Evolutionary conservation across 139 green algal species (phyloP).

Genomic region (Chlamydomonas schloesseri): DNA sequence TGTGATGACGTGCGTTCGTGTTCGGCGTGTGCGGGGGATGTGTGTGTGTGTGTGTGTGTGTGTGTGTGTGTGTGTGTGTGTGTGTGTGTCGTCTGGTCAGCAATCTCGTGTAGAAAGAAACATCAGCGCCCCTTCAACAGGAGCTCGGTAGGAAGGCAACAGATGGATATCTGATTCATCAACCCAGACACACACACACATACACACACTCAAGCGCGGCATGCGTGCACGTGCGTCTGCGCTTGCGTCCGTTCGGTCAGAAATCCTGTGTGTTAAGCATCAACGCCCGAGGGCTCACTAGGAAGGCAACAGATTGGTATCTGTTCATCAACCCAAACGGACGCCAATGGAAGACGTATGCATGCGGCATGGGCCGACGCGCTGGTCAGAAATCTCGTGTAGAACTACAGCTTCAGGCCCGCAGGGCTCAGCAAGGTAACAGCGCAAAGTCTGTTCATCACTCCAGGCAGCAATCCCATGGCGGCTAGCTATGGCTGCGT

Average conservation of each 20-base stretch:
- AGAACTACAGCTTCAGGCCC: neutral
- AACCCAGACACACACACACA: neutral
- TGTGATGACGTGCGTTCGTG: too few species aligned
- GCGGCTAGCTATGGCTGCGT: neutral
- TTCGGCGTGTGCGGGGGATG: too few species aligned
- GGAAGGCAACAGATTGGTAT: constrained; percentile 15
- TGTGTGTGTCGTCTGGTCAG: constrained; percentile 21
- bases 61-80: neutral
- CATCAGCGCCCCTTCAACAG: constrained; percentile 5
- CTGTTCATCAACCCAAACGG: neutral
- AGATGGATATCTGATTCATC: constrained; percentile 34
- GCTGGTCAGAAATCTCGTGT: constrained; percentile 31
- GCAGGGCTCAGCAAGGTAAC: constrained; percentile 6
- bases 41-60: neutral
- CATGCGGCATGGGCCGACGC: neutral
- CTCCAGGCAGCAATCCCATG: neutral
- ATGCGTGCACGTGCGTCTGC: neutral
- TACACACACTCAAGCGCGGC: too few species aligned
- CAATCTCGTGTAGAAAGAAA: constrained; percentile 56
- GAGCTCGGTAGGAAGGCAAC: constrained; percentile 47
- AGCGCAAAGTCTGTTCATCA: neutral
- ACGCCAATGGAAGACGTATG: neutral
- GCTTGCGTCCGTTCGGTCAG: neutral
- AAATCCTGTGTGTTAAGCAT: constrained; percentile 32
- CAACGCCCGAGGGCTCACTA: neutral